phyloP scores from a whole-genome alignment of 2,329 filamentous ascomycete genomes.

The Keithomyces neogunnii region DNA sequence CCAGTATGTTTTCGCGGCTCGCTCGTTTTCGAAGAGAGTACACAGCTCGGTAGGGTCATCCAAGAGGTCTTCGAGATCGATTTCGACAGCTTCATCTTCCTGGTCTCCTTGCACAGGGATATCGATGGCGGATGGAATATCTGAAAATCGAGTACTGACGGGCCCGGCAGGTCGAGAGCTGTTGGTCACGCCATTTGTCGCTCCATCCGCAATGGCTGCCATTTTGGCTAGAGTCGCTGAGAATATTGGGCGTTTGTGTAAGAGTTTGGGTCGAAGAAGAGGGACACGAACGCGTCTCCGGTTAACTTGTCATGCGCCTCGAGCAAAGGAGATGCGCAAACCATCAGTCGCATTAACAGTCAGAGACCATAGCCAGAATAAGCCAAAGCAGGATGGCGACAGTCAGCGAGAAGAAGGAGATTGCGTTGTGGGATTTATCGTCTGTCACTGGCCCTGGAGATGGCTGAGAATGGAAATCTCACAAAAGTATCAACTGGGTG shows the following conservation, averaged over 20 bases:
- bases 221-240: conserved; percentile 23
- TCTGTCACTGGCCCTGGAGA: conserved; percentile 1
- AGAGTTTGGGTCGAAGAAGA: neutral
- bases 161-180: conserved; percentile 26
- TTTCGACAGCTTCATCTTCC: conserved; percentile 74
- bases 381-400: neutral
- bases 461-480: neutral
- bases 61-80: conserved; percentile 81
- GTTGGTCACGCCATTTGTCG: conserved; percentile 34
- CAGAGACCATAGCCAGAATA: conserved; percentile 19
- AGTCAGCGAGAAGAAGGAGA: neutral
- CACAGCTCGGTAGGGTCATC: conserved; percentile 95
- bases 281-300: conserved; percentile 19
- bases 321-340: conserved; percentile 17
- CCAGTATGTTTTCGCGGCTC: conserved; percentile 87
- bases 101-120: conserved; percentile 56
- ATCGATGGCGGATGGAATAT: conserved; percentile 57
- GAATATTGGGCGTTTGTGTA: neutral
- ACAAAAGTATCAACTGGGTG: neutral
- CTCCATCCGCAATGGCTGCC: conserved; percentile 34
- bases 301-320: conserved; percentile 22
- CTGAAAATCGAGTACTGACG: conserved; percentile 50
- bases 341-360: conserved; percentile 17
- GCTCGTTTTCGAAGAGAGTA: conserved; percentile 88
- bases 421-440: neutral